phyloP scores from a whole-genome alignment of 2,329 filamentous ascomycete species.

The Neopestalotiopsis sp. region DNA sequence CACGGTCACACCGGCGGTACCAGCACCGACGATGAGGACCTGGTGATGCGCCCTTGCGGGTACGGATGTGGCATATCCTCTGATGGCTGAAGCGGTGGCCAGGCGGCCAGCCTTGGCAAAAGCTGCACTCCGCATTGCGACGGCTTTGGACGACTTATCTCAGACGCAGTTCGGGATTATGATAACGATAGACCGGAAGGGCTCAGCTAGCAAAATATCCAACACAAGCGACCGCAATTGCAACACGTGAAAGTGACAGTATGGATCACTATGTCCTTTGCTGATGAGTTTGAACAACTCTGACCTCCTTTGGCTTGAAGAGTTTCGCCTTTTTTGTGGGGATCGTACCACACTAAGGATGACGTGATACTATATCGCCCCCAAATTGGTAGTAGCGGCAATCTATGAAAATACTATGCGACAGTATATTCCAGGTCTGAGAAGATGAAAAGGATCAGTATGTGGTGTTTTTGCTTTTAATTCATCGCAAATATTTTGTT shows the following conservation, averaged over 20 bases:
- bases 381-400: not conserved
- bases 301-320: not conserved
- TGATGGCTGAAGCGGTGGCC: not conserved
- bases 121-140: constrained; percentile 10
- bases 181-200: not conserved
- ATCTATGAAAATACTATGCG: not conserved
- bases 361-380: constrained; percentile 13
- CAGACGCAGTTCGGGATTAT: not conserved
- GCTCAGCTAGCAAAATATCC: not conserved
- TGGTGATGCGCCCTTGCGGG: constrained; percentile 16
- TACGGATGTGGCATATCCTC: constrained; percentile 16
- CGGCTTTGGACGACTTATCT: not conserved
- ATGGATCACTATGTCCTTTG: not conserved
- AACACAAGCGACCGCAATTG: not conserved
- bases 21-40: constrained; percentile 33
- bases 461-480: not conserved
- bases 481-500: not conserved
- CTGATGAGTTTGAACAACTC: not conserved
- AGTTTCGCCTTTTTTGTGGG: constrained; percentile 8
- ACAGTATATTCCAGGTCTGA: too few relatives aligned
- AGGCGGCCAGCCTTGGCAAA: not conserved
- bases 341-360: constrained; percentile 10
- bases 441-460: too few relatives aligned
- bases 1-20: constrained; percentile 67
- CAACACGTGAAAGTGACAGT: not conserved